These are phyloP conservation scores for Yarrowia keelungensis DNA, from an alignment of 805 yeast species.

Conservation along the genomic window DNA sequence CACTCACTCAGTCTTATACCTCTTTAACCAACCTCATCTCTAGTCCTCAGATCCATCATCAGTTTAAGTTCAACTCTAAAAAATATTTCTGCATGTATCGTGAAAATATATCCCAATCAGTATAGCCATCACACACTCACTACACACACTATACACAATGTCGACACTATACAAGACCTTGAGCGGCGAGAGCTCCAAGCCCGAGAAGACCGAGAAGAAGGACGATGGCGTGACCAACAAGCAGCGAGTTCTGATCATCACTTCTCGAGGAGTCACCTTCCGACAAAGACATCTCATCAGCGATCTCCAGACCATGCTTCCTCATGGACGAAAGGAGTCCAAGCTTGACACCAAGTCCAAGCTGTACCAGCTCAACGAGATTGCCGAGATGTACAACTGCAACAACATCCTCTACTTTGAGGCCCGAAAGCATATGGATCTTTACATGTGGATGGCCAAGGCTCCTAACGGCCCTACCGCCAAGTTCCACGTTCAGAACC, in stretches of 20 bases:
- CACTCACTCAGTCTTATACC: no score
- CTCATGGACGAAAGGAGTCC: conserved; percentile 96
- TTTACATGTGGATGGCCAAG: conserved; percentile 92
- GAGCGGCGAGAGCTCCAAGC: conserved; percentile 42
- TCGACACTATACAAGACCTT: conserved; percentile 76
- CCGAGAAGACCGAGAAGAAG: conserved; percentile 28
- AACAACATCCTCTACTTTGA: conserved; percentile 93
- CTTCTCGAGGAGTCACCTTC: conserved; percentile 92
- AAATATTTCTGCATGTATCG: conserved; percentile 28
- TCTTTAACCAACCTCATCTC: no score
- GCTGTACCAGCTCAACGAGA: conserved; percentile 86
- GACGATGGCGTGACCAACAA: conserved; percentile 56
- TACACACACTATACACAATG: conserved; percentile 52
- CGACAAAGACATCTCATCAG: conserved; percentile 94
- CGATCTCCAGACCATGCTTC: conserved; percentile 79
- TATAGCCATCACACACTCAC: neutral
- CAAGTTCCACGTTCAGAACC: conserved; percentile 90
- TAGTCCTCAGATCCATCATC: neutral
- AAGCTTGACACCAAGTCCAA: conserved; percentile 93
- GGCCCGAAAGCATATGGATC: conserved; percentile 93
- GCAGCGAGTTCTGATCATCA: conserved; percentile 85
- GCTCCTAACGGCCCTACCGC: conserved; percentile 98
- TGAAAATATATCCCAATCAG: conserved; percentile 13
- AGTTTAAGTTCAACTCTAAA: conserved; percentile 13
- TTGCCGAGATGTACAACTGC: conserved; percentile 96